These are phyloP conservation scores for Nemophila menziesii DNA, from an alignment of 257 asterid species.

Conservation along the genomic window DNA sequence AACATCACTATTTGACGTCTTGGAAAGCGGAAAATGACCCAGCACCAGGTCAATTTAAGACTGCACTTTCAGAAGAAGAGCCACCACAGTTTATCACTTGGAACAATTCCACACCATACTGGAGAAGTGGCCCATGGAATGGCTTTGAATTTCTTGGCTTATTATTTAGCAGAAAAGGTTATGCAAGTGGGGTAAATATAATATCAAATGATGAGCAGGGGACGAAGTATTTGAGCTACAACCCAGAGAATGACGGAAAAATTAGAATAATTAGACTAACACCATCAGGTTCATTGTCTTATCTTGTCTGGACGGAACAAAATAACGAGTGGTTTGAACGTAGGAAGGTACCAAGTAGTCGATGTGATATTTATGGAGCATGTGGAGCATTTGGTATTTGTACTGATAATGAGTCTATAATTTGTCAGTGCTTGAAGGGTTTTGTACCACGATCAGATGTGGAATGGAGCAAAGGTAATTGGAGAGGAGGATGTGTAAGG, in stretches of 20 bases:
- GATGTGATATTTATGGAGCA: conserved; percentile 24
- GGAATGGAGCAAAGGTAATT: conserved; percentile 26
- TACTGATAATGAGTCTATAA: conserved; percentile 1
- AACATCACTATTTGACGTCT: conserved; percentile 21
- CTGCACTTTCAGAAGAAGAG: conserved; percentile 15
- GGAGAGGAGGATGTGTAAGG: conserved; percentile 28
- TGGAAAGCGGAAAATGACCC: conserved; percentile 30
- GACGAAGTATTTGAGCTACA: conserved; percentile 8
- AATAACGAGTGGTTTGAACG: conserved; percentile 17
- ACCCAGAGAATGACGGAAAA: conserved; percentile 13
- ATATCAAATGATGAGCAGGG: conserved; percentile 9
- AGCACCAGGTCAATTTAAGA: conserved; percentile 18
- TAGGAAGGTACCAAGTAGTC: conserved; percentile 14
- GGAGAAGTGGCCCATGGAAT: conserved; percentile 23
- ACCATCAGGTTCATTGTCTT: conserved; percentile 15
- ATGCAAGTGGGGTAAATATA: too few species aligned
- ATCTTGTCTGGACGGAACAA: conserved; percentile 19
- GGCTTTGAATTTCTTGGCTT: conserved; percentile 17
- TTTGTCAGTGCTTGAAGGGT: conserved; percentile 22
- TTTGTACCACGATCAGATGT: conserved; percentile 19
- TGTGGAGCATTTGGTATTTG: conserved; percentile 33
- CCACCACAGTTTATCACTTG: conserved; percentile 20
- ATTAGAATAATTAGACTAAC: conserved; percentile 22
- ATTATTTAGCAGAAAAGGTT: conserved; percentile 13
- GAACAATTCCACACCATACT: conserved; percentile 15